Base-by-base conservation (phyloP, 768 basidiomycete genomes). In the Tubosaeta sp. region DNA sequence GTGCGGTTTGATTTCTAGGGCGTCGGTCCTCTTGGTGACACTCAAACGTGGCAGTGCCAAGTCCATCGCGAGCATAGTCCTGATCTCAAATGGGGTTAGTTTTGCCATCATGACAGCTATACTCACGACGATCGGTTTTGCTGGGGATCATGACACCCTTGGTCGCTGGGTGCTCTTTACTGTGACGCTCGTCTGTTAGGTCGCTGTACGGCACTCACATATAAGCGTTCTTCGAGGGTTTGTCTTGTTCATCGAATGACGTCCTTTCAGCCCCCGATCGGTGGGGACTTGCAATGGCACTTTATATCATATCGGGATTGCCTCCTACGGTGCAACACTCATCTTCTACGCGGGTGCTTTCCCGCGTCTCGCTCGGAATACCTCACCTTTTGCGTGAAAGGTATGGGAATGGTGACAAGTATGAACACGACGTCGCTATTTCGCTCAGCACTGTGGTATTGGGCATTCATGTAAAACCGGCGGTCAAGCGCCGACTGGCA, bases 311-410 rank as follows among this genome's bases (percentile, higher is more conserved):
- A 70, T 88, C 27, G 84, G 87, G 8, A 91, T 86, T 70, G 80
- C 90, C 44, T 76, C 82, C 1, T 91, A 89, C 55, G 88, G 88
- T 1, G 88, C 88, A 4, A 88, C 88, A 0, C 76, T 90, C 10
- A 87, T 91, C 0, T 92, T 92, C 67, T 92, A 84, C 58, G 80
- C 84, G 0, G 89, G 88, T 0, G 59, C 80, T 13, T 91, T 92
- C 64, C 91, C 91, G 1, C 82, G 88, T 8, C 78, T 93, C 2
- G 90, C 91, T 0, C 78, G 88, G 4, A 91, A 91, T 62, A 91
- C 89, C 0, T 73, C 88, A 83, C 13, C 66, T 65, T 2, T 67
- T 90, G 4, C 72, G 75, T 33, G 77, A 76, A 45, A 78, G 74
- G 58, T 83, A 78, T 50, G 83, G 84, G 45, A 73, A 72, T 0